Evolutionary conservation across 2,329 filamentous ascomycete genomes (phyloP).

Genomic region (Simplicillium sp.): DNA sequence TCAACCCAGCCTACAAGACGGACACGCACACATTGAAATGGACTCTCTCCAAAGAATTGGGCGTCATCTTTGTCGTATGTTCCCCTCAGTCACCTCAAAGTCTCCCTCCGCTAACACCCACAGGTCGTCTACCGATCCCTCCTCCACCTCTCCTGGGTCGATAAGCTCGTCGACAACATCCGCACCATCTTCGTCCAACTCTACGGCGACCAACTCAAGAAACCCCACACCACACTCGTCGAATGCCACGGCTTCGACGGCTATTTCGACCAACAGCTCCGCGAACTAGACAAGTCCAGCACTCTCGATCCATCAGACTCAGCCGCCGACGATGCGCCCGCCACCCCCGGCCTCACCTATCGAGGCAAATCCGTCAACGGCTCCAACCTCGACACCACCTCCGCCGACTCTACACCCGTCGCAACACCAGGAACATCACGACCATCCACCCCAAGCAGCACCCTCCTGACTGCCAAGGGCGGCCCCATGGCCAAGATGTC

Average conservation of each 20-base stretch:
- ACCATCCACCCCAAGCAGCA: slow-evolving; percentile 63
- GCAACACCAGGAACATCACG: slow-evolving; percentile 68
- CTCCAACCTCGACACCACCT: slow-evolving; percentile 29
- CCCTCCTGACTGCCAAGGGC: slow-evolving; percentile 60
- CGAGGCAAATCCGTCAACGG: slow-evolving; percentile 25
- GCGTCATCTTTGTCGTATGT: slow-evolving; percentile 83
- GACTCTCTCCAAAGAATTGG: slow-evolving; percentile 85
- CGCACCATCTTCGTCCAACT: slow-evolving; percentile 84
- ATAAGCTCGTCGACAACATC: slow-evolving; percentile 92
- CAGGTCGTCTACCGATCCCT: slow-evolving; percentile 96
- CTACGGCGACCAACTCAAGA: slow-evolving; percentile 80
- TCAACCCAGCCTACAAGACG: slow-evolving; percentile 70
- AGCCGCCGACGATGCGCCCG: slow-evolving; percentile 11
- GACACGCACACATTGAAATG: slow-evolving; percentile 95
- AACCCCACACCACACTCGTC: slow-evolving; percentile 66
- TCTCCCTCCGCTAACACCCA: slow-evolving; percentile 9
- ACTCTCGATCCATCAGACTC: slow-evolving; percentile 16
- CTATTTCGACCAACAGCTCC: slow-evolving; percentile 90
- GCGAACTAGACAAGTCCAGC: slow-evolving; percentile 61
- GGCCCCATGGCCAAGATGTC: slow-evolving; percentile 71
- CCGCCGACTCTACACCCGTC: slow-evolving; percentile 60
- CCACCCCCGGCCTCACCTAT: slow-evolving; percentile 29
- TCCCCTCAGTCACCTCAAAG: slow-evolving; percentile 1
- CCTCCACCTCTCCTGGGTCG: slow-evolving; percentile 91
- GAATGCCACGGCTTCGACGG: slow-evolving; percentile 75